Conservation (phyloP, 805 yeast genomes). For the Myxozyma neotropica region DNA sequence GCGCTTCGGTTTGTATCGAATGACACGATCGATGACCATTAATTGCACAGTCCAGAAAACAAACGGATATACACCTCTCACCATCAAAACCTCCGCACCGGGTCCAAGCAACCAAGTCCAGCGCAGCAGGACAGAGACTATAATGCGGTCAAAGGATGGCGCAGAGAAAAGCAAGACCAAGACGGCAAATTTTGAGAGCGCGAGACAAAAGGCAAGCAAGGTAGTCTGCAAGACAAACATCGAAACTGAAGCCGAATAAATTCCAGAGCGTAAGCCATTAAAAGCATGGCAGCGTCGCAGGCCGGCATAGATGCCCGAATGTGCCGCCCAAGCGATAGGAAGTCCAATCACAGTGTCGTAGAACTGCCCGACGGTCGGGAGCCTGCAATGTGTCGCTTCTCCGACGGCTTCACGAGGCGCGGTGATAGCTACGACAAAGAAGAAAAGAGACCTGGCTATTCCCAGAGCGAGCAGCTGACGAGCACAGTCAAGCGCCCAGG, state of each 20-base stretch:
- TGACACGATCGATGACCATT: conserved; percentile 14
- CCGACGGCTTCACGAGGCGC: not conserved
- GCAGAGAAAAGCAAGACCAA: not conserved
- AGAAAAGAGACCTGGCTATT: not conserved
- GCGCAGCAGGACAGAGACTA: conserved; percentile 8
- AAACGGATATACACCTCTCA: conserved; percentile 15
- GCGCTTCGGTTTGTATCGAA: not conserved
- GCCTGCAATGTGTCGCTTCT: conserved; percentile 1
- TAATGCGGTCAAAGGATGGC: not conserved
- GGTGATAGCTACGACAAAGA: not conserved
- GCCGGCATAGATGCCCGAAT: not conserved
- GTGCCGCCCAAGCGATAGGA: conserved; percentile 5
- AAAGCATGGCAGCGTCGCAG: not conserved
- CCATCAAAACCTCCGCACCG: conserved; percentile 22
- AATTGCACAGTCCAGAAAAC: conserved; percentile 17
- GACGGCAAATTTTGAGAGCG: conserved; percentile 1
- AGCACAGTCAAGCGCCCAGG: conserved; percentile 2
- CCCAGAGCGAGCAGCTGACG: not conserved
- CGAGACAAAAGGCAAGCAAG: conserved; percentile 11
- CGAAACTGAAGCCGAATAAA: not conserved
- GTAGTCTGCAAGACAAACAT: conserved; percentile 19
- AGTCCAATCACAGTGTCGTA: conserved; percentile 18
- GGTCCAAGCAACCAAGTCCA: conserved; percentile 22
- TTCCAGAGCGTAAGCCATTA: not conserved
- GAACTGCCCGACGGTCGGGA: conserved; percentile 14